Percentiles rank a stretch among this genome's conserved stretches.
phyloP scores from a whole-genome alignment of 306 rosid species.

The Vigna radiata region DNA sequence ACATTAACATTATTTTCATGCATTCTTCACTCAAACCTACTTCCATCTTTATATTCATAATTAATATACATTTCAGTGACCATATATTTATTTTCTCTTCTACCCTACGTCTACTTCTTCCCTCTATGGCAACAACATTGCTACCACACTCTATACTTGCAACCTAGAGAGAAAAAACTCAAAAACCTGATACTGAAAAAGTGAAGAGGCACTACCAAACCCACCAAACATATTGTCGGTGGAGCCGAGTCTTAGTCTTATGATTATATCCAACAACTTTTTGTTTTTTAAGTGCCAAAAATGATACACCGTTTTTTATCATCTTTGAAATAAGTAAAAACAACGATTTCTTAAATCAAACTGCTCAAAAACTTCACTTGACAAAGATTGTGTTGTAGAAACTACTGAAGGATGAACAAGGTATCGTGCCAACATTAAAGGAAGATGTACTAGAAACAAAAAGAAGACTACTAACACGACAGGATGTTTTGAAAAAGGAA shows the following conservation, averaged over 20 bases:
- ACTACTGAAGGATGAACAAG: not conserved
- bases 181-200: not conserved
- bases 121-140: conserved; percentile 17
- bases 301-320: not conserved
- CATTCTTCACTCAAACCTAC: conserved; percentile 34
- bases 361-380: not conserved
- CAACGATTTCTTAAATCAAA: not conserved
- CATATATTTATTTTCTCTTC: not conserved
- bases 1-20: conserved; percentile 5
- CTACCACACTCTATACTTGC: conserved; percentile 36
- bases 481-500: not conserved
- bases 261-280: conserved; percentile 24
- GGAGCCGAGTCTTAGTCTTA: not conserved
- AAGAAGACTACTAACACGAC: not conserved
- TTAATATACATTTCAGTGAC: not conserved
- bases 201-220: conserved; percentile 4
- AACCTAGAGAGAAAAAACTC: not conserved
- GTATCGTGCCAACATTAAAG: not conserved
- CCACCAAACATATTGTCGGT: conserved; percentile 37
- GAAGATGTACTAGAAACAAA: not conserved
- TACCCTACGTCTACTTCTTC: conserved; percentile 15
- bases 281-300: not conserved
- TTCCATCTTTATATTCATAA: not conserved
- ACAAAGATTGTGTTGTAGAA: conserved; percentile 1
- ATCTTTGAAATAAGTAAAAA: not conserved